Evolutionary conservation across 2,329 filamentous ascomycete species (phyloP), one percentile per base, ranked within the genome.

Genomic region (Beauveria caledonica): DNA sequence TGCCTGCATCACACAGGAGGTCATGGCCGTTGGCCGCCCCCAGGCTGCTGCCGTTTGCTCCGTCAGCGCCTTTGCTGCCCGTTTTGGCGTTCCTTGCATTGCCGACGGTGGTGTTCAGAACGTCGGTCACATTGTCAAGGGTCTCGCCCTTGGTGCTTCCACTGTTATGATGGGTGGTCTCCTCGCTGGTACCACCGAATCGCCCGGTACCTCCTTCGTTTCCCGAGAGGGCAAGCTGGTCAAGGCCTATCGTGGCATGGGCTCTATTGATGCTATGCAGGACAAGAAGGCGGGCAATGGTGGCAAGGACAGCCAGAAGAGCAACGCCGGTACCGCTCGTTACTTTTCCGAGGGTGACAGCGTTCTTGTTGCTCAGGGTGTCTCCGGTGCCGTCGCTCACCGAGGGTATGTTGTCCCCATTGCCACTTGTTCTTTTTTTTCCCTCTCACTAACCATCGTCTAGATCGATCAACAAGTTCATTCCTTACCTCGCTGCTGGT

Each of bases 131-230:
- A 97, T 99, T 66, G 94, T 99, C 76, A 99, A 99, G 84, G 93
- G 92, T 73, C 86, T 99, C 66, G 88, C 94, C 51, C 86, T 99
- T 65, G 94, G 94, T 67, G 94, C 94, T 62, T 91, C 90, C 50
- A 95, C 92, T 42, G 88, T 99, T 74, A 99, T 99, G 94, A 99
- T 99, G 94, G 94, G 94, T 69, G 95, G 94, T 78, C 86, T 99
- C 58, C 84, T 99, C 66, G 94, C 94, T 55, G 94, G 95, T 73
- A 97, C 94, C 64, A 97, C 93, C 46, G 94, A 99, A 78, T 97
- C 93, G 42, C 94, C 94, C 40, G 95, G 94, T 65, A 92, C 93
- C 66, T 97, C 95, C 67, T 97, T 96, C 71, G 91, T 99, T 68
- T 96, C 90, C 71, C 88, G 90, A 63, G 93, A 97, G 77, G 94